Base-by-base conservation (phyloP, 225 moss, liverwort and hornwort species). In the Sphagnum contortum region DNA sequence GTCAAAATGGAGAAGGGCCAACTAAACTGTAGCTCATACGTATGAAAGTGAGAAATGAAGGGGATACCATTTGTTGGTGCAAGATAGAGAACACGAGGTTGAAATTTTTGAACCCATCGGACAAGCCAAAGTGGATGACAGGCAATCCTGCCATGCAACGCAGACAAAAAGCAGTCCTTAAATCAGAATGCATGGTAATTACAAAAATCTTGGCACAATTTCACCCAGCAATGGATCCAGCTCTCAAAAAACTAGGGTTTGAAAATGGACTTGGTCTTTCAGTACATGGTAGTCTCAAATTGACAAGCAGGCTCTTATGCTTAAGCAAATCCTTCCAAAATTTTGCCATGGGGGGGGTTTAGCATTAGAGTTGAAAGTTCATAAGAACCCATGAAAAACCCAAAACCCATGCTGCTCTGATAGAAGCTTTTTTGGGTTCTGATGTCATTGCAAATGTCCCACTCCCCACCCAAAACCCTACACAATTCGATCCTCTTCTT, bases 61-160 rank as follows among this genome's bases (percentile, higher is more conserved):
- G n/a, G 3, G 9, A 11, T 63, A 70, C 75, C 75, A 57, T 55
- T 51, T 9, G 75, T 70, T 12, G 48, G 55, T 62, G 61, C 62
- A 45, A 70, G 47, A 51, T 60, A 75, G 8, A 70, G 50, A 4
- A 75, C 55, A 48, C 62, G 60, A 49, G 69, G 70, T 48, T 55
- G 66, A 12, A 54, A 0, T 50, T 57, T 66, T 53, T 75, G 74
- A 14, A 75, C 3, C 59, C 65, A 70, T 60, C 69, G 65, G 60
- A 65, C 60, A 5, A 75, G 12, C 64, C 69, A 75, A 29, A 64
- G 55, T 48, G 75, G 69, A 54, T 75, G 75, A 50, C 65, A 74
- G 12, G 68, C 57, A 3, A 75, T 48, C 61, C 75, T 75, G 70
- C 62, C 66, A 47, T 8, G 44, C 51, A 29, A 0, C 29, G 29